Evolutionary conservation across 805 yeast species (phyloP), one percentile per base, ranked within the genome.

Genomic region (Pachysolen tannophilus): DNA sequence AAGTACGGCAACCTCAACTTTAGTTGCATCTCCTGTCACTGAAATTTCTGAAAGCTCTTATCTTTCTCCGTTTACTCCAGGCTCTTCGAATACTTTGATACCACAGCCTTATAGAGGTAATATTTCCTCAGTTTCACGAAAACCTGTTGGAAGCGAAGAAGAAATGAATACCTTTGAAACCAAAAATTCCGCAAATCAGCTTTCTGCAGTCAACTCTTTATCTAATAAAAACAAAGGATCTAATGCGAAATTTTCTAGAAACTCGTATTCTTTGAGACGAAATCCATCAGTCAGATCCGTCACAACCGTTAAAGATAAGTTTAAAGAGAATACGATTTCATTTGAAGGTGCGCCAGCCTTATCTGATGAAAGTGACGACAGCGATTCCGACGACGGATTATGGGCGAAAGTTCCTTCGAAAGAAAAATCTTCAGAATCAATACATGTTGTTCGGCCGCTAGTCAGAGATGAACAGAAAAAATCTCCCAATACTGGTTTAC

Each of bases 271-370:
- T 11, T 23, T 23, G 8, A 23, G 26, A 11, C 26, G 26, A 11
- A 14, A 14, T 5, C 13, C 26, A 8, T 23, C 26, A 11, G 13
- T 23, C 8, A 11, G 13, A 5, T 11, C 13, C 8, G 26, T 5
- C 8, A 11, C 26, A 4, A 11, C 26, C 4, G 26, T 14, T 8
- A n/a, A 56, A 5, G 81, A 73, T 46, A 70, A 74, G 11, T 83
- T 82, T 57, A 68, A 66, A 30, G 95, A 86, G 43, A 83, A 82
- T 47, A 70, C 65, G 3, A 70, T 86, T 21, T 72, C 77, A 2
- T 88, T 88, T 60, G 82, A 72, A n/a, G 78, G 71, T 41, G 88
- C 79, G 0, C 92, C 95, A 0, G 61, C 49, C 4, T 56, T 72
- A 13, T 26, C 37, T 28, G 66, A 52, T 6, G 55, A 51, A 10